Evolutionary conservation across 2,329 filamentous ascomycete species (phyloP).

Genomic region (Colletotrichum sp.): DNA sequence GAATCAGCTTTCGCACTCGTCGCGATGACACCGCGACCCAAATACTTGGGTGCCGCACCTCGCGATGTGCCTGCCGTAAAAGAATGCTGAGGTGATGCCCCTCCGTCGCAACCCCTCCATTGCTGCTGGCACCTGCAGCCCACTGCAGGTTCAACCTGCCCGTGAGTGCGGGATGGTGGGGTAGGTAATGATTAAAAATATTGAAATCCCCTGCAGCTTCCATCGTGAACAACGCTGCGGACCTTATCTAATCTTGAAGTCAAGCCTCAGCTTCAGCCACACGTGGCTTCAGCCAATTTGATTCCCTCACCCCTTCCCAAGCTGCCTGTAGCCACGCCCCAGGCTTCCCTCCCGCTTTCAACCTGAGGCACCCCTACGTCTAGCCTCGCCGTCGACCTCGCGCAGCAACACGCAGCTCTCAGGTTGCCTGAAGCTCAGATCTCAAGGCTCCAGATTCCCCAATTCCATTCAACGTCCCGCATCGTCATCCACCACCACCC

Average conservation of each 20-base stretch:
- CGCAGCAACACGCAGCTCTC: conserved; percentile 25
- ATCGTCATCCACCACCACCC: conserved; percentile 13
- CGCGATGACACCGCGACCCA: neutral
- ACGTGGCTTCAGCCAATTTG: neutral
- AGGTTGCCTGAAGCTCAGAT: conserved; percentile 25
- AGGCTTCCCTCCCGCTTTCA: neutral
- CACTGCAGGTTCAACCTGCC: conserved; percentile 9
- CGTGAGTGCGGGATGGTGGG: conserved; percentile 11
- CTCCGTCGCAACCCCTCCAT: neutral
- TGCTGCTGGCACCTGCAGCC: conserved; percentile 12
- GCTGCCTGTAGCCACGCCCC: neutral
- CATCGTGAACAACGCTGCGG: neutral
- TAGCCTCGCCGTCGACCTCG: conserved; percentile 17
- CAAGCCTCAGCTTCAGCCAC: neutral
- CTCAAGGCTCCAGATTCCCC: conserved; percentile 20
- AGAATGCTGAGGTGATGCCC: neutral
- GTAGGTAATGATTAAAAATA: neutral
- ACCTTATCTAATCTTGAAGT: neutral
- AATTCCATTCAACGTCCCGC: conserved; percentile 25
- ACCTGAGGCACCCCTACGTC: conserved; percentile 16
- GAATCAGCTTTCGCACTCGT: neutral
- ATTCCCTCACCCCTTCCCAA: neutral
- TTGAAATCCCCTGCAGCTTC: neutral
- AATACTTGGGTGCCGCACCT: neutral
- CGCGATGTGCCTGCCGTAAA: neutral